Evolutionary conservation across 2,329 filamentous ascomycete species (phyloP).

Genomic region (Incumbomyces lentus): DNA sequence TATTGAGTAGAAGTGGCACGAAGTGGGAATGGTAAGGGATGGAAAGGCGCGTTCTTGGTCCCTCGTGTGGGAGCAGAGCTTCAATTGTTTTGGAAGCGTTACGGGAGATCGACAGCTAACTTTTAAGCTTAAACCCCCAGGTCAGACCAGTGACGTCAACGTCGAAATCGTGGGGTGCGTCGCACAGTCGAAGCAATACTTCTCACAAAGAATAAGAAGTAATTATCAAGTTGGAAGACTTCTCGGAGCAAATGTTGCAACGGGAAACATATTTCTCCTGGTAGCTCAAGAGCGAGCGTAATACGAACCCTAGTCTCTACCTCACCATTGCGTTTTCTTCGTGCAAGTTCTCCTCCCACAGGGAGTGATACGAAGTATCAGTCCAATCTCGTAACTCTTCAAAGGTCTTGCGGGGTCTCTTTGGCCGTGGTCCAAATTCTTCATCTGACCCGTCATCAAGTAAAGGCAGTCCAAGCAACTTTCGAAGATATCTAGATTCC

Average conservation of each 20-base stretch:
- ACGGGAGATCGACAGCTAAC: slow-evolving; percentile 16
- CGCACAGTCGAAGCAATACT: too few species aligned
- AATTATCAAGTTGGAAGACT: too few species aligned
- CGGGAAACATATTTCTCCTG: background rate
- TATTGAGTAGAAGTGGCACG: too few species aligned
- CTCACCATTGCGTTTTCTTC: background rate
- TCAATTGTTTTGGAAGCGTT: slow-evolving; percentile 1
- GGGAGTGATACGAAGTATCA: background rate
- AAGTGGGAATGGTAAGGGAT: too few species aligned
- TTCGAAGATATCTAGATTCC: slow-evolving; percentile 39
- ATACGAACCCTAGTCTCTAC: too few species aligned
- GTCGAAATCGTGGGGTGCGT: background rate
- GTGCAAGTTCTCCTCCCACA: slow-evolving; percentile 8
- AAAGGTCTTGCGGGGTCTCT: slow-evolving; percentile 19
- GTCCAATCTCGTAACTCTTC: slow-evolving; percentile 28
- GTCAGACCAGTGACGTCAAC: background rate
- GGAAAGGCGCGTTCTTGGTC: too few species aligned
- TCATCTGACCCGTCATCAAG: slow-evolving; percentile 20
- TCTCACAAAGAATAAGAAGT: too few species aligned
- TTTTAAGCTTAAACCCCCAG: slow-evolving; percentile 8
- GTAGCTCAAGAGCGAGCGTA: too few species aligned
- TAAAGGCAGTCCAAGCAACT: slow-evolving; percentile 26
- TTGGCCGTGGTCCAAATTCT: slow-evolving; percentile 15
- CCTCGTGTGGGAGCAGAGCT: too few species aligned
- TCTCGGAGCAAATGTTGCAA: background rate